These are phyloP conservation scores for Baorangia bicolor DNA, from an alignment of 768 basidiomycete genomes.

Conservation along the genomic window DNA sequence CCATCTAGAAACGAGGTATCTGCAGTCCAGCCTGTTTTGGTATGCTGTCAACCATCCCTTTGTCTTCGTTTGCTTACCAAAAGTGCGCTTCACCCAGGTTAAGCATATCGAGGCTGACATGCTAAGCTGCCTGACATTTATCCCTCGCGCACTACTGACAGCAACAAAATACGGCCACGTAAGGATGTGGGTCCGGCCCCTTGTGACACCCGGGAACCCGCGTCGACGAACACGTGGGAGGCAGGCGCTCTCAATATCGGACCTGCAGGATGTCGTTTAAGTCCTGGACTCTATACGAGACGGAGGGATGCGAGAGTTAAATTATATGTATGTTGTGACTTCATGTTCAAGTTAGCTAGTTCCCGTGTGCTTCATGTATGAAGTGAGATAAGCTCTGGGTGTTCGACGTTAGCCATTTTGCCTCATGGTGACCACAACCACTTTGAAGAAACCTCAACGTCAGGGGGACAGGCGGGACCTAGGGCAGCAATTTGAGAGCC, in stretches of 20 bases:
- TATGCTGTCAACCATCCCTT: conserved; percentile 35
- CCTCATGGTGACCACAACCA: not conserved
- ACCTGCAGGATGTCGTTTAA: conserved; percentile 29
- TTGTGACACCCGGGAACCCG: conserved; percentile 39
- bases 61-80: not conserved
- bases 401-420: not conserved
- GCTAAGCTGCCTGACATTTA: conserved; percentile 69
- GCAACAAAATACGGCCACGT: conserved; percentile 75
- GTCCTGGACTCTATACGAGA: not conserved
- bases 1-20: conserved; percentile 90
- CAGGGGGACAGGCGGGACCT: not conserved
- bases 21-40: conserved; percentile 86
- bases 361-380: not conserved
- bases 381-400: not conserved
- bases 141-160: conserved; percentile 77
- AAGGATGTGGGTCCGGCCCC: conserved; percentile 82
- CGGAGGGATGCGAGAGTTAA: conserved; percentile 1
- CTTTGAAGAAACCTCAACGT: not conserved
- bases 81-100: conserved; percentile 42
- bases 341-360: not conserved
- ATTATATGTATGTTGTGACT: conserved; percentile 13
- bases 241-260: conserved; percentile 32
- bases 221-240: conserved; percentile 32
- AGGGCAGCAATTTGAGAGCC: not conserved
- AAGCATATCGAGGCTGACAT: conserved; percentile 83